A percentile compares a stretch with the other conserved stretches of the same genome.
phyloP scores from a whole-genome alignment of 2,329 filamentous ascomycete genomes.

The Calonectria honghensis region DNA sequence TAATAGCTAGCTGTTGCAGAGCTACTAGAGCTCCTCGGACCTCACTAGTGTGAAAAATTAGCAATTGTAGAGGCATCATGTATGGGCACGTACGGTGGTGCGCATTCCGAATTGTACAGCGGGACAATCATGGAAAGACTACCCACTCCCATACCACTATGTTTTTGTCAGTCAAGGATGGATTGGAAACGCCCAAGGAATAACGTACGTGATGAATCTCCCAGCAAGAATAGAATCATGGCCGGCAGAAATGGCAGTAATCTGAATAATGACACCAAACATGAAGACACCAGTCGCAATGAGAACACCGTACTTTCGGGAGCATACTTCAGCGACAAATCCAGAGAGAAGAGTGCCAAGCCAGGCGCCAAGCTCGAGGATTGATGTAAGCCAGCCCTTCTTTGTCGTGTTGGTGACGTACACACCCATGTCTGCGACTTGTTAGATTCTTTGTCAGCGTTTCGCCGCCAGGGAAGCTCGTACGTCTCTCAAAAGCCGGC shows the following conservation, averaged over 20 bases:
- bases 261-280: conserved; percentile 81
- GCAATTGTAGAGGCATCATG: background rate
- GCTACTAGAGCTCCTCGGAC: conserved; percentile 66
- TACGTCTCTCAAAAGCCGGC: conserved; percentile 71
- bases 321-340: conserved; percentile 81
- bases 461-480: conserved; percentile 48
- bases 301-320: conserved; percentile 81
- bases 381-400: conserved; percentile 78
- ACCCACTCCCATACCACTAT: conserved; percentile 79
- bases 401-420: conserved; percentile 71
- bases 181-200: rapidly evolving
- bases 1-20: conserved; percentile 72
- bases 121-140: conserved; percentile 81
- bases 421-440: conserved; percentile 71
- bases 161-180: background rate
- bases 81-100: conserved; percentile 60
- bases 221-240: conserved; percentile 80
- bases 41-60: conserved; percentile 50
- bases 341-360: conserved; percentile 82
- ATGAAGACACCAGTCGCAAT: conserved; percentile 81
- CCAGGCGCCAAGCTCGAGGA: conserved; percentile 86
- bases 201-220: conserved; percentile 78
- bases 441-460: conserved; percentile 7
- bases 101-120: conserved; percentile 69
- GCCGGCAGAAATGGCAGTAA: conserved; percentile 74